Conservation (phyloP, 1,139 yeast species). For the Starmera stellimalicola region DNA sequence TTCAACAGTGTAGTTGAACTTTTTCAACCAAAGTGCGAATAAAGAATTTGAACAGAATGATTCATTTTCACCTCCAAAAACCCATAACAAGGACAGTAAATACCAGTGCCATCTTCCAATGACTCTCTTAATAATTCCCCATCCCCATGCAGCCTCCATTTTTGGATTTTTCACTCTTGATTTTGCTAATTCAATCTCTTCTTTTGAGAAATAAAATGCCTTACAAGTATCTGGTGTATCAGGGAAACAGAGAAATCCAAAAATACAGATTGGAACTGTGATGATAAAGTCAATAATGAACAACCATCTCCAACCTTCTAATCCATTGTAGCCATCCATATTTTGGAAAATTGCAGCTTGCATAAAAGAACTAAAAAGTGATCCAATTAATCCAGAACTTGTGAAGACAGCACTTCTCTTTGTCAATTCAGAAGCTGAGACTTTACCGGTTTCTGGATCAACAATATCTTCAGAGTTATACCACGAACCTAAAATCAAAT, state of each 20-base stretch:
- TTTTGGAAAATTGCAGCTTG: slow-evolving; percentile 45
- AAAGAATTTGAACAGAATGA: slow-evolving; percentile 43
- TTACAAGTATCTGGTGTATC: slow-evolving; percentile 48
- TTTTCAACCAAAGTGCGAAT: slow-evolving; percentile 41
- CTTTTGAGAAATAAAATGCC: slow-evolving; percentile 25
- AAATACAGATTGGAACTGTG: slow-evolving; percentile 43
- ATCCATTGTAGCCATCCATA: slow-evolving; percentile 37
- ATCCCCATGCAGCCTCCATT: slow-evolving; percentile 31
- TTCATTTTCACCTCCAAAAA: slow-evolving; percentile 51
- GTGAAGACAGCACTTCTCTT: slow-evolving; percentile 44
- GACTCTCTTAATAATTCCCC: slow-evolving; percentile 37
- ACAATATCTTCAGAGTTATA: slow-evolving; percentile 26
- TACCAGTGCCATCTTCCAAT: slow-evolving; percentile 53
- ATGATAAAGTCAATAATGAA: slow-evolving; percentile 53
- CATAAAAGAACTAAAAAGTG: slow-evolving; percentile 46
- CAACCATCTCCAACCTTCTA: slow-evolving; percentile 62
- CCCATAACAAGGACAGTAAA: slow-evolving; percentile 44
- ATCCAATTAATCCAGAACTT: slow-evolving; percentile 42
- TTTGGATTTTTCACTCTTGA: slow-evolving; percentile 28
- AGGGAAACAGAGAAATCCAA: slow-evolving; percentile 48
- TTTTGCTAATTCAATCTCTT: slow-evolving; percentile 31
- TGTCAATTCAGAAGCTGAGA: slow-evolving; percentile 29
- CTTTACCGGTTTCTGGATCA: slow-evolving; percentile 15
- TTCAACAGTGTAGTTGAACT: slow-evolving; percentile 33
- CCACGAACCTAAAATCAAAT: slow-evolving; percentile 44